Base-by-base conservation (phyloP, 1,139 yeast species). In the Yamadazyma siamensis region DNA sequence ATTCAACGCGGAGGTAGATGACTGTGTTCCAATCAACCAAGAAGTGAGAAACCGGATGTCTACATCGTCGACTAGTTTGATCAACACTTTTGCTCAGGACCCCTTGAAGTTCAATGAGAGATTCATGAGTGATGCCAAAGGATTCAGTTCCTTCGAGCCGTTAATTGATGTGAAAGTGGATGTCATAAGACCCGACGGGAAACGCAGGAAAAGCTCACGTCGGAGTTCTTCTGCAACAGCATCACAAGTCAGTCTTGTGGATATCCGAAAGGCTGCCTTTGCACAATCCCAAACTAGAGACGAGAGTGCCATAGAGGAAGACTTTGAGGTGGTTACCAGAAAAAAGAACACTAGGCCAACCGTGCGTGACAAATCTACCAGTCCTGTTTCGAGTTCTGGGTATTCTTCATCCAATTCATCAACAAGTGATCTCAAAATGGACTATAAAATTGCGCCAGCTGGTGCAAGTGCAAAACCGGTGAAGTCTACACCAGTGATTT, bases 41-140 rank as follows among this genome's bases (percentile, higher is more conserved):
- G 22, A 3, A 33, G 27, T 26, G 56, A 54, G 56, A n/a, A n/a
- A n/a, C n/a, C n/a, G n/a, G n/a, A 42, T 56, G 43, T 53, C 44
- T 15, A 40, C 34, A 6, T 46, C 53, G 16, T 55, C 65, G 1
- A 45, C 42, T 7, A 19, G 17, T 2, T 36, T 61, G 17, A 25
- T 64, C n/a, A 39, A 39, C 3, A 40, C 46, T 10, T 74, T 71
- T 38, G 38, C 68, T 4, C 39, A 39, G 6, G 61, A 74, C 37
- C 36, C 59, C 4, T 41, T 48, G 1, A 47, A 35, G 0, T 78
- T 66, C 46, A 78, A 80, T 41, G 70, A 64, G 21, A 47, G 52
- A 2, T 81, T 76, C 40, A 65, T 80, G 52, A 68, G 61, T 36
- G 66, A 70, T 37, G 55, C 62, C 3, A 59, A 58, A 31, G 72